Evolutionary conservation across 1,139 yeast species (phyloP).

Genomic region (Magnusiomyces tetraspermus): DNA sequence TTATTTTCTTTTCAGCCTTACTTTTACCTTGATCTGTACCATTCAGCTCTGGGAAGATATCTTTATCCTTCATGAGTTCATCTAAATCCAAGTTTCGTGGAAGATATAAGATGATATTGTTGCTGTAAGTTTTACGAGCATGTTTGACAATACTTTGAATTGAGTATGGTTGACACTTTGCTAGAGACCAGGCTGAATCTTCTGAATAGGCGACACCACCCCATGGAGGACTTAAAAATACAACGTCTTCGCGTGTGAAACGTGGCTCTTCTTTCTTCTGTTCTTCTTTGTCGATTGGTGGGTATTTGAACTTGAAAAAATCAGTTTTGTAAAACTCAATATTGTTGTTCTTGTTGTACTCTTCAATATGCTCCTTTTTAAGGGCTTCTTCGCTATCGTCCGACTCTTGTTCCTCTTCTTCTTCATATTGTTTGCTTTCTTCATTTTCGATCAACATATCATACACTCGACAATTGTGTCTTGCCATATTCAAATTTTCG

Average conservation of each 20-base stretch:
- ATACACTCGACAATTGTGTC: neutral
- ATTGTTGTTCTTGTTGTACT: constrained; percentile 6
- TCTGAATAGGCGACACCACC: constrained; percentile 71
- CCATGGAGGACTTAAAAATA: constrained; percentile 94
- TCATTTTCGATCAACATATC: neutral
- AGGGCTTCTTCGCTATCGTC: neutral
- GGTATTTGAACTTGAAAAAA: constrained; percentile 22
- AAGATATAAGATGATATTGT: constrained; percentile 60
- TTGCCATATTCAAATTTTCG: constrained; percentile 1
- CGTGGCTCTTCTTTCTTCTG: constrained; percentile 8
- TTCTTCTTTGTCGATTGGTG: constrained; percentile 19
- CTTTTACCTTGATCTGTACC: no score
- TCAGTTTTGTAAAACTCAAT: constrained; percentile 23
- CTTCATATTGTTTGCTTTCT: neutral
- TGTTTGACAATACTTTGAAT: constrained; percentile 27
- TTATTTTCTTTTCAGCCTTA: neutral
- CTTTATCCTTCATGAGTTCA: constrained; percentile 31
- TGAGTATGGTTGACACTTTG: constrained; percentile 24
- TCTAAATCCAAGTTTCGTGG: constrained; percentile 59
- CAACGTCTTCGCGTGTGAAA: constrained; percentile 38
- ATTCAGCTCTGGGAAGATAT: constrained; percentile 1
- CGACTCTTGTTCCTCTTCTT: neutral
- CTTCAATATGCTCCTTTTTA: neutral
- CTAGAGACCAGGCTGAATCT: constrained; percentile 41
- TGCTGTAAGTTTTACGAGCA: constrained; percentile 41